Conservation (phyloP, 441 rosid species). For the Hura crepitans region DNA sequence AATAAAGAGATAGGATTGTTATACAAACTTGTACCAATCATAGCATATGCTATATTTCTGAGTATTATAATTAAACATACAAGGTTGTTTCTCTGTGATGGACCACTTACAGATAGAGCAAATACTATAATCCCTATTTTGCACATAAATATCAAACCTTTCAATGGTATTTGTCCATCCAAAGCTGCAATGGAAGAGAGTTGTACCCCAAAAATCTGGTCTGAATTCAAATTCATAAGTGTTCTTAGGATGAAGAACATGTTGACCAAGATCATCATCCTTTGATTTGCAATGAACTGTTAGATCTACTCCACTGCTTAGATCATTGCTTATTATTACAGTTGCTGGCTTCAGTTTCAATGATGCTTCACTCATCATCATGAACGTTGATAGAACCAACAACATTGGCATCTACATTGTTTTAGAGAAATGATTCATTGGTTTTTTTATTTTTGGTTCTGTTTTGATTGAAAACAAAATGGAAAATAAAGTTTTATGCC, state of each 20-base stretch:
- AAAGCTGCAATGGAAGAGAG: neutral
- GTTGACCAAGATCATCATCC: neutral
- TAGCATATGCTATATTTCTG: neutral
- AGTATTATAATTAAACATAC: neutral
- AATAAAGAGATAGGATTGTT: no score
- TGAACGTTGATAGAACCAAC: neutral
- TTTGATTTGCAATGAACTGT: constrained; percentile 6
- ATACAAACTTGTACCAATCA: neutral
- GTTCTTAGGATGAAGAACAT: neutral
- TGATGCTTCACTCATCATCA: neutral
- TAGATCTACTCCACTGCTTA: neutral
- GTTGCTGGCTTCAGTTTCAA: neutral
- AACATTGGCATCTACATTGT: neutral
- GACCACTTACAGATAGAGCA: neutral
- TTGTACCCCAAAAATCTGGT: neutral
- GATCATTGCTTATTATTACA: constrained; percentile 6
- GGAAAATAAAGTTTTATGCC: neutral
- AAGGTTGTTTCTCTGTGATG: neutral
- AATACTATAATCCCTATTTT: neutral
- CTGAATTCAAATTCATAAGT: neutral
- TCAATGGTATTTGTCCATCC: neutral
- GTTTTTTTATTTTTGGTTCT: neutral
- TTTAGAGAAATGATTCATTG: neutral
- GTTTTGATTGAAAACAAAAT: no score
- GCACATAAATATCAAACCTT: constrained; percentile 7